Percentiles rank a stretch among this genome's conserved stretches.
phyloP scores from a whole-genome alignment of 345 rosid species.

The Acer saccharum region DNA sequence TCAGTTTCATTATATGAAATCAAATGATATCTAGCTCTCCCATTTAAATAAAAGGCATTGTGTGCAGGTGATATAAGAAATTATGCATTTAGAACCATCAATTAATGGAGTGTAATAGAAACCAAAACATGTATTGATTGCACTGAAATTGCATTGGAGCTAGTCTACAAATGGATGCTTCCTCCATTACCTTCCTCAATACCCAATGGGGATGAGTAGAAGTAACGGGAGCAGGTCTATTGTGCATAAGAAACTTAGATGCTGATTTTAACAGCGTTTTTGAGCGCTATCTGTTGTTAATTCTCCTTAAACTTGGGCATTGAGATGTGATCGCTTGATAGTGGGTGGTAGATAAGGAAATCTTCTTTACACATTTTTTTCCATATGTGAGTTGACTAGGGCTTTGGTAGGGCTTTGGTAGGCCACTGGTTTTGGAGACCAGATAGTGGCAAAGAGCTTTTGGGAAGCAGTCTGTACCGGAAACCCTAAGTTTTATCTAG shows the following conservation, averaged over 20 bases:
- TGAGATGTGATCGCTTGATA: background rate
- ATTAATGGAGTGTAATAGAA: too few species aligned
- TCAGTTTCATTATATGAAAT: background rate
- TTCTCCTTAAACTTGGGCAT: background rate
- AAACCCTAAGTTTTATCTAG: background rate
- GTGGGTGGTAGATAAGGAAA: slow-evolving; percentile 8
- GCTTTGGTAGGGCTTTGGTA: background rate
- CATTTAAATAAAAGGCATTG: background rate
- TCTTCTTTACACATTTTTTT: background rate
- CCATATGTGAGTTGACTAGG: background rate
- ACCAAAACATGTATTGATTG: background rate
- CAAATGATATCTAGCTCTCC: background rate
- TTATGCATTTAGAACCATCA: background rate
- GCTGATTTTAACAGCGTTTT: background rate
- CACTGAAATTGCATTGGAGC: background rate
- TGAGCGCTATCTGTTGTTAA: background rate
- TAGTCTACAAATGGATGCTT: slow-evolving; percentile 3
- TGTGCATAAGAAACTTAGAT: background rate
- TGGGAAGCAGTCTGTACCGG: background rate
- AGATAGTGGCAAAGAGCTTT: background rate
- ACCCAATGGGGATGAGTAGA: background rate
- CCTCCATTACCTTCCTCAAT: slow-evolving; percentile 7
- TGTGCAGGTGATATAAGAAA: too few species aligned
- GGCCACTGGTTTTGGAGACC: slow-evolving; percentile 1
- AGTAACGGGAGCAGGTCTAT: background rate